Percentiles rank a stretch among this genome's conserved stretches.
These are phyloP conservation scores for Cladosporium sp. DNA, from an alignment of 2,329 filamentous ascomycete species.

Conservation along the genomic window DNA sequence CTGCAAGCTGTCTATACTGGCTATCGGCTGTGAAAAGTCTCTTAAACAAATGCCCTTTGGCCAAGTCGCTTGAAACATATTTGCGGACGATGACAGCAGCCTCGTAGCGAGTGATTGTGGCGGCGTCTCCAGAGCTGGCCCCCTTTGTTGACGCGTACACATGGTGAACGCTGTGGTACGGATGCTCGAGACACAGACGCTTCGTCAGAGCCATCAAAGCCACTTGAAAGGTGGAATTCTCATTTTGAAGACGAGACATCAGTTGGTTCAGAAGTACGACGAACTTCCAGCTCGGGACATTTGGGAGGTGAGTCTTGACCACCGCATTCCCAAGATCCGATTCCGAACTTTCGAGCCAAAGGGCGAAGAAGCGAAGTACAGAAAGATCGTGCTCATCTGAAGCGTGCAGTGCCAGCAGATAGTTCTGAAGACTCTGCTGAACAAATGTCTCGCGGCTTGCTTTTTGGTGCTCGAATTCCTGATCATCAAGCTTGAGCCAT, in stretches of 20 bases:
- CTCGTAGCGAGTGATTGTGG: constrained; percentile 69
- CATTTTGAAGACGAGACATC: constrained; percentile 82
- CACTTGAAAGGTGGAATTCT: constrained; percentile 69
- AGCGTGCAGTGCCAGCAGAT: constrained; percentile 77
- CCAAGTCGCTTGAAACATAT: constrained; percentile 53
- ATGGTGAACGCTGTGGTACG: constrained; percentile 96
- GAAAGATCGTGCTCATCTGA: constrained; percentile 90
- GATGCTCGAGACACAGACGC: constrained; percentile 87
- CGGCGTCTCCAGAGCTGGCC: constrained; percentile 65
- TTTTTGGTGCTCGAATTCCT: constrained; percentile 77
- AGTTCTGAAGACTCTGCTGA: constrained; percentile 88
- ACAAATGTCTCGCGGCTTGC: constrained; percentile 78
- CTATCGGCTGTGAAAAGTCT: constrained; percentile 74
- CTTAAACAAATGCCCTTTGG: constrained; percentile 62
- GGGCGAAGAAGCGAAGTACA: constrained; percentile 83
- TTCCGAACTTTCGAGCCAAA: constrained; percentile 90
- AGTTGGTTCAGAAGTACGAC: constrained; percentile 92
- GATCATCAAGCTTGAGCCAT: constrained; percentile 88
- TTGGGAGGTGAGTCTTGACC: constrained; percentile 67
- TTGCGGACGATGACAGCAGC: constrained; percentile 71
- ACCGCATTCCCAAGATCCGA: constrained; percentile 74
- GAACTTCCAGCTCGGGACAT: constrained; percentile 89
- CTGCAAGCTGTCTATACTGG: constrained; percentile 62
- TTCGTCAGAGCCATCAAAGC: constrained; percentile 72
- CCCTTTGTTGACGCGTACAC: constrained; percentile 77